Evolutionary conservation across 257 asterid genomes (phyloP).

Genomic region (Solanum appendiculatum): DNA sequence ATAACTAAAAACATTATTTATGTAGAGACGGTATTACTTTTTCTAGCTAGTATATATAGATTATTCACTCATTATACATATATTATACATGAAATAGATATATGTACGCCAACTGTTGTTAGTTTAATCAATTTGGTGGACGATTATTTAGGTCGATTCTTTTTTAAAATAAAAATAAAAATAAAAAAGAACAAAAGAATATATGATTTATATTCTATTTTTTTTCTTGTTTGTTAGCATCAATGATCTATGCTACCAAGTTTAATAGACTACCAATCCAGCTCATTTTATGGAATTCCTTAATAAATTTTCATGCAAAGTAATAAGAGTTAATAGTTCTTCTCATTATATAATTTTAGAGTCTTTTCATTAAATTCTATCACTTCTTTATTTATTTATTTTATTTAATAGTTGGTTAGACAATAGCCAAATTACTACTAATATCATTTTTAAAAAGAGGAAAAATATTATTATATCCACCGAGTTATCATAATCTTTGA

Average conservation of each 20-base stretch:
- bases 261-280: not conserved
- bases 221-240: not conserved
- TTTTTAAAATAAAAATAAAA: too few species aligned
- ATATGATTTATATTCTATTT: not conserved
- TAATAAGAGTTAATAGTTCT: not conserved
- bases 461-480: not conserved
- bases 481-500: not conserved
- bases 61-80: too few species aligned
- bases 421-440: not conserved
- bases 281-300: not conserved
- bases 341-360: not conserved
- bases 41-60: too few species aligned
- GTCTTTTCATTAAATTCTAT: not conserved
- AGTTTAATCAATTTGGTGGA: too few species aligned
- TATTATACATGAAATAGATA: too few species aligned
- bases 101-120: too few species aligned
- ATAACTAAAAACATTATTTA: too few species aligned
- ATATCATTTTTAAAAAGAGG: not conserved
- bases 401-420: not conserved
- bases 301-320: not conserved
- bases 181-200: not conserved
- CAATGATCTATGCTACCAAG: not conserved
- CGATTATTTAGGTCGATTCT: too few species aligned
- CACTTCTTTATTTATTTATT: not conserved
- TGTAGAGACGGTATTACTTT: too few species aligned